A percentile compares a stretch with the other conserved stretches of the same genome.
These are phyloP conservation scores for Wickerhamiella siamensis DNA, from an alignment of 805 yeast species.

Conservation along the genomic window DNA sequence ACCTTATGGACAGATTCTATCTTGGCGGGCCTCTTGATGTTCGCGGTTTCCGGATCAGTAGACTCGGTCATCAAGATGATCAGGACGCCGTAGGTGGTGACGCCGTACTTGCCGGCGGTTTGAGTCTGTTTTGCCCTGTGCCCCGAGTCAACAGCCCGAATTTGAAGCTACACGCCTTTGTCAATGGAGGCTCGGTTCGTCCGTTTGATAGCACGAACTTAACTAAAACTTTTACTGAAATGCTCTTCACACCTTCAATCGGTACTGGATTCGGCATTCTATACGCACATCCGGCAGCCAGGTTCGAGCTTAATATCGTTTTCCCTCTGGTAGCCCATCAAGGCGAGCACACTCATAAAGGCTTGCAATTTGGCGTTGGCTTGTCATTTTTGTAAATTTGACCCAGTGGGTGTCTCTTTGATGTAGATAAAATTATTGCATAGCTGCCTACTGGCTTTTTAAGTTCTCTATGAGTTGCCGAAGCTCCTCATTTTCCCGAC, in stretches of 20 bases:
- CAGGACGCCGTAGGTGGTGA: conserved; percentile 57
- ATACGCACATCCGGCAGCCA: conserved; percentile 48
- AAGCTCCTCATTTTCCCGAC: neutral
- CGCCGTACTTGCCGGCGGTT: conserved; percentile 39
- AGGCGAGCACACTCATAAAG: conserved; percentile 42
- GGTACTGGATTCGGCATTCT: conserved; percentile 47
- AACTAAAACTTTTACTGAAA: conserved; percentile 14
- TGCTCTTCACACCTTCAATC: conserved; percentile 32
- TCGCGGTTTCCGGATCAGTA: conserved; percentile 52
- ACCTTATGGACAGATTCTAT: conserved; percentile 66
- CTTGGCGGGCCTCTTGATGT: conserved; percentile 68
- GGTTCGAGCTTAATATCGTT: conserved; percentile 52
- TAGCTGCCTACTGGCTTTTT: neutral
- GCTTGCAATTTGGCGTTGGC: conserved; percentile 55
- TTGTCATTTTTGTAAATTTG: conserved; percentile 35
- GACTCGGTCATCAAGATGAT: conserved; percentile 47
- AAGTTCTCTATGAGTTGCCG: neutral
- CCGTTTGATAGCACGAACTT: conserved; percentile 14
- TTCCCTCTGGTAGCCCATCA: conserved; percentile 42
- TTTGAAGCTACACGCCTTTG: conserved; percentile 46
- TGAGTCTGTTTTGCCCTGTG: conserved; percentile 43
- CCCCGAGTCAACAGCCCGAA: conserved; percentile 40
- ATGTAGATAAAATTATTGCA: neutral
- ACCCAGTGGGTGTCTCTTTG: neutral
- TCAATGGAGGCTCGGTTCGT: conserved; percentile 49